Evolutionary conservation across 192 early-diverging fungal species (phyloP), one percentile per base, ranked within the genome.

Genomic region (Coemansia sp.): DNA sequence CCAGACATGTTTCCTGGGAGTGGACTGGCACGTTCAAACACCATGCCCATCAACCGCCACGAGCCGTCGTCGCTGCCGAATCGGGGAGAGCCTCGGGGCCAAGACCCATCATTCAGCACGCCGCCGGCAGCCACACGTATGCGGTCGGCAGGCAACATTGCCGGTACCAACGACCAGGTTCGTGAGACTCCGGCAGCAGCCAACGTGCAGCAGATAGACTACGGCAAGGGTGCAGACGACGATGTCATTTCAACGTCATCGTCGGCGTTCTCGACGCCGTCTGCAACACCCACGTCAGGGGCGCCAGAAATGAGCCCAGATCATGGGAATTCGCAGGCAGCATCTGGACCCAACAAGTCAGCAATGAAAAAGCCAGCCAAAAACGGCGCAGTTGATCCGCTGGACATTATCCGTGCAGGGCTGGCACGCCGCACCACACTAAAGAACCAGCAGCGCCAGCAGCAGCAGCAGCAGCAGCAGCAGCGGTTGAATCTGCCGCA

Each of bases 381-480:
- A 33, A 36, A 44, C 18, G 57, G 50, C 4, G 52, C 54, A 4
- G 72, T 69, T 37, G 69, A 78, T 49, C 75, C 74, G 5, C 69
- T 78, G 38, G 75, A 78, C 40, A 78, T 78, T 33, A 78, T 78
- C 21, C 60, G 69, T 10, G 69, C 69, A 1, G 75, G 75, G 21
- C 55, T 78, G 20, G 68, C 68, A 3, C 68, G 75, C 10, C 59
- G 75, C 45, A 61, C 73, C 1, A 77, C 73, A 36, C 55, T 77
- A 15, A 77, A 77, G 55, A 77, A 77, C 52, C 73, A 77, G 48
- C 57, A 64, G 41, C 43, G 53, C 19, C 64, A 68, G 38, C 15
- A 46, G 41, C 48, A 40, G 55, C 60, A 59, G n/a, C 10, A 40
- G 16, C 54, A 55, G 35, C 42, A 10, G 21, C 11, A 5, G 21